These are phyloP conservation scores for Metschnikowia dekortorum DNA, from an alignment of 805 yeast species.

Conservation along the genomic window DNA sequence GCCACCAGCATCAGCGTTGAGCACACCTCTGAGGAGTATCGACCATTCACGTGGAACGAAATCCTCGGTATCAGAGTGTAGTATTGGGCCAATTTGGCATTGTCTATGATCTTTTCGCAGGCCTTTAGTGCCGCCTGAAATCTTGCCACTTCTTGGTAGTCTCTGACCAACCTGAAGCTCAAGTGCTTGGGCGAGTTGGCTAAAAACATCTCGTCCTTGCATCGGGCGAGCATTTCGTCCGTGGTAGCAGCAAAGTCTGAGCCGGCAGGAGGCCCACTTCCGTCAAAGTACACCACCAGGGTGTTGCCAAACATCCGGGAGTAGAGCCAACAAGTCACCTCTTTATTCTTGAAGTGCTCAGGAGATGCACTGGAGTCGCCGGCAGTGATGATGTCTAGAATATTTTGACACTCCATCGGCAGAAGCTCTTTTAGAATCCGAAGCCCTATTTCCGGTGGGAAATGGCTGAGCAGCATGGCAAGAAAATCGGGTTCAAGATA, in stretches of 20 bases:
- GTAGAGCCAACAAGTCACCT: constrained; percentile 6
- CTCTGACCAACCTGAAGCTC: constrained; percentile 6
- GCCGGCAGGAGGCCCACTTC: constrained; percentile 1
- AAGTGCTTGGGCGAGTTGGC: constrained; percentile 6
- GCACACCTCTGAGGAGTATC: constrained; percentile 21
- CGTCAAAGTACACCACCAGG: constrained; percentile 10
- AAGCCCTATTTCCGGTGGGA: constrained; percentile 14
- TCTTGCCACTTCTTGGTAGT: constrained; percentile 12
- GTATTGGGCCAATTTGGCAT: constrained; percentile 4
- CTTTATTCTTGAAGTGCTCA: not conserved
- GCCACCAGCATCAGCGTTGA: constrained; percentile 30
- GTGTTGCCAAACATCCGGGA: constrained; percentile 7
- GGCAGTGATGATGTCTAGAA: not conserved
- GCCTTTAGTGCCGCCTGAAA: constrained; percentile 10
- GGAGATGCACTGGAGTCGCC: not conserved
- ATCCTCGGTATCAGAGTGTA: constrained; percentile 16
- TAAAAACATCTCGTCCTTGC: constrained; percentile 6
- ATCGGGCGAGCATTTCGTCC: constrained; percentile 1
- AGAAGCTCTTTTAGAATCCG: constrained; percentile 9
- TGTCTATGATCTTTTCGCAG: constrained; percentile 13
- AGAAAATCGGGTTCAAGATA: not conserved
- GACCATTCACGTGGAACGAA: constrained; percentile 25
- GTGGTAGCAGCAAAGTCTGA: constrained; percentile 11
- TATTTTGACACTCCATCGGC: constrained; percentile 5
- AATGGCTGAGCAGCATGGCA: constrained; percentile 1